Base-by-base conservation (phyloP, 148 eudicot species). In the Euryodendron excelsum region DNA sequence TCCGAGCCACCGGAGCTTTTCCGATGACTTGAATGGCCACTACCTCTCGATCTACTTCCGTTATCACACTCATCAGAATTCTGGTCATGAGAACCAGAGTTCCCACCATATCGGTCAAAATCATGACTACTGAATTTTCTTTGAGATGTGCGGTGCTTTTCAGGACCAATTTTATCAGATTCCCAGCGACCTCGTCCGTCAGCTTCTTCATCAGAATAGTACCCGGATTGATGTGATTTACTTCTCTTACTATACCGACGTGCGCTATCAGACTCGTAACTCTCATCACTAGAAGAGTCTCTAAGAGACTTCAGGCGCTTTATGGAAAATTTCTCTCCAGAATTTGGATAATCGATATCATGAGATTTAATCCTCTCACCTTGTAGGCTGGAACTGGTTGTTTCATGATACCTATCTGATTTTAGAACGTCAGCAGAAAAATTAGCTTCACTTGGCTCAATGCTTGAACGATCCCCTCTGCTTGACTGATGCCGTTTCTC, bases 151-250 rank as follows among this genome's bases (percentile, higher is more conserved):
- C 12, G 1, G 37, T 64, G 78, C 27, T 76, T 63, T 62, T 47
- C 59, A 28, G 50, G 59, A 63, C 20, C 41, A 76, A 5, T 33
- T 59, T 71, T 8, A 23, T 80, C 78, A 58, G 86, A 78, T 72
- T 64, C 80, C 86, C 86, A 80, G 23, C 75, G 83, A 61, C 83
- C 83, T 50, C 78, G 64, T 27, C 66, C 36, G 17, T 82, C 75
- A 14, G 44, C 27, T 21, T 68, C 75, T 36, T 73, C 68, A 9
- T 36, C 76, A n/a, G 65, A 33, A 21, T 70, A 30, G 44, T 18
- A 33, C 44, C 73, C 74, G 25, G 76, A 78, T 58, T 45, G 45
- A 62, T 45, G 79, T 47, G 74, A 76, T 28, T 77, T 72, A 66
- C 70, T 64, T 17, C 68, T 69, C 50, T 2, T 18, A 62, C 56